A percentile compares a stretch with the other conserved stretches of the same genome.
Evolutionary conservation across 1,284 basidiomycete genomes (phyloP).

Genomic region (Chiua sp.): DNA sequence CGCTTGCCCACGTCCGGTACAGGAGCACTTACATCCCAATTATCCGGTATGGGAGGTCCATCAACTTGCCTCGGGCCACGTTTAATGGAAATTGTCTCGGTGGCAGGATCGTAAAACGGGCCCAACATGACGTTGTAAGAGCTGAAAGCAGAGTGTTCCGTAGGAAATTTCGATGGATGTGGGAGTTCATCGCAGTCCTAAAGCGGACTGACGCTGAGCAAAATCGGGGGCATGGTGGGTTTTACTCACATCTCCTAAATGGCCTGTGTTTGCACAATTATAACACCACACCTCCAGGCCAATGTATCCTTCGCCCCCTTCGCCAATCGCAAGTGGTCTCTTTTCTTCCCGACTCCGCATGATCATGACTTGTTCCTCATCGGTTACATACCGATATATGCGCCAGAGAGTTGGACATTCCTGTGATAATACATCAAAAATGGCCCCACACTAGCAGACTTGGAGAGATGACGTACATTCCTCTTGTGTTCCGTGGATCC

Average conservation of each 20-base stretch:
- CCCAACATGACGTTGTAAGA: conserved; percentile 69
- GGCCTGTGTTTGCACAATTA: conserved; percentile 82
- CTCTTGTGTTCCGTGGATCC: conserved; percentile 71
- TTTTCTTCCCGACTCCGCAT: conserved; percentile 56
- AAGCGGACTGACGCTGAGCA: conserved; percentile 5
- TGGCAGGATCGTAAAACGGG: conserved; percentile 66
- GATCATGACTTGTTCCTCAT: conserved; percentile 56
- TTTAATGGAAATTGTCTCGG: conserved; percentile 22
- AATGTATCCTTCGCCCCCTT: conserved; percentile 81
- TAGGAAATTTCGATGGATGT: conserved; percentile 53
- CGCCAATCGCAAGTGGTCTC: conserved; percentile 55
- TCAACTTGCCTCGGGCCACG: conserved; percentile 24
- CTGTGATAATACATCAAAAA: conserved; percentile 43
- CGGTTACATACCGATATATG: conserved; percentile 78
- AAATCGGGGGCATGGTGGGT: background rate
- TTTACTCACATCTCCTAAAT: conserved; percentile 84
- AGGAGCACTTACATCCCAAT: conserved; percentile 53
- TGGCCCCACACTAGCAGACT: background rate
- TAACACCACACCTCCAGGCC: conserved; percentile 84
- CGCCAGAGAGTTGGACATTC: conserved; percentile 92
- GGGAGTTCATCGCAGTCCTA: conserved; percentile 75
- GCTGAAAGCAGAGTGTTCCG: conserved; percentile 80
- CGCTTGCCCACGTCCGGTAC: conserved; percentile 64
- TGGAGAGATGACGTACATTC: conserved; percentile 54
- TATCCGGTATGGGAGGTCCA: conserved; percentile 37